Base-by-base conservation (phyloP, 257 asterid genomes). In the Cruciata laevipes region DNA sequence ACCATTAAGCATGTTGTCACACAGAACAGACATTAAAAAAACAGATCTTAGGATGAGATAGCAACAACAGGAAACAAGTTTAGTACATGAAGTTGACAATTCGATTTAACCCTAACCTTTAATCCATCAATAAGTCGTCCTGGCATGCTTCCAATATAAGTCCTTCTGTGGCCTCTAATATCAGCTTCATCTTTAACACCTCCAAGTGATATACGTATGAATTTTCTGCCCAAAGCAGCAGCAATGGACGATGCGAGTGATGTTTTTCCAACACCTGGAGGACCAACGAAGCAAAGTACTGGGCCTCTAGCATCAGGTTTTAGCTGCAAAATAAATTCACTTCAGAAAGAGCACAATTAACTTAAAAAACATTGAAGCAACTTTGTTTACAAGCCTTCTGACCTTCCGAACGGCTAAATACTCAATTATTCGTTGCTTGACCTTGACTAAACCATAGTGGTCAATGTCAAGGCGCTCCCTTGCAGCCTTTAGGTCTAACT, bases 221-320 rank as follows among this genome's bases (percentile, higher is more conserved):
- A 94, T 81, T 94, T 90, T 83, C 96, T 86, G 69, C 98, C 98
- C 83, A 94, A 79, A 76, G 98, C 95, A 81, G 96, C 81, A 58
- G 98, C 96, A 75, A 94, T 89, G 13, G 99, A 90, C 66, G 99
- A 86, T 67, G 98, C 99, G 77, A 94, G 84, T 70, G 99, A 94
- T 60, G 99, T 94, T 88, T 94, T 94, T 59, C 99, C 99, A 65
- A 94, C 96, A 82, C 99, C 99, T 21, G 98, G 99, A 78, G 99
- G 99, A 67, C 99, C 99, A 75, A 94, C 98, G 80, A 94, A 90
- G 81, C 98, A 94, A 89, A 94, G 78, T 57, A 94, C 86, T 18
- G 98, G 99, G 72, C 99, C 97, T 82, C 93, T 90, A 13, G 98
- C 96, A 82, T 94, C 98, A 63, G 98, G 96, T 83, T 90, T 94